These are phyloP conservation scores for Penicillium macrosclerotiorum DNA, from an alignment of 495 filamentous ascomycete species.

Conservation along the genomic window DNA sequence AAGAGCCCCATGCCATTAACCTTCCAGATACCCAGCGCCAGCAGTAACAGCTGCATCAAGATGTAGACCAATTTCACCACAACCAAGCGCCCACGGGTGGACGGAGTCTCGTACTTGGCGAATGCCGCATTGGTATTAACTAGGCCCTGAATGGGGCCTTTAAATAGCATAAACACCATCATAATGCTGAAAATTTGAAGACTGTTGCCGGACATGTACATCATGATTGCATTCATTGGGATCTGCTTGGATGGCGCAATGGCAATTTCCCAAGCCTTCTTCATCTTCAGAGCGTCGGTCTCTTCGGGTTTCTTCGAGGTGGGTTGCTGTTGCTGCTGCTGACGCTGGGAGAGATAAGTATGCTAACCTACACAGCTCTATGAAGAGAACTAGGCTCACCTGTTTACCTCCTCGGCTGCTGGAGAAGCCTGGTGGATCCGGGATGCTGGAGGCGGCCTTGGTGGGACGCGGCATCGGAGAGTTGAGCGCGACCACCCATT, in stretches of 20 bases:
- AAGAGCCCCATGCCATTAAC: slow-evolving; percentile 94
- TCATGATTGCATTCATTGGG: slow-evolving; percentile 98
- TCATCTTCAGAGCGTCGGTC: slow-evolving; percentile 92
- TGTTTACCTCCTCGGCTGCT: slow-evolving; percentile 47
- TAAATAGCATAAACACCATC: slow-evolving; percentile 99
- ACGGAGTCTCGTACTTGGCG: slow-evolving; percentile 80
- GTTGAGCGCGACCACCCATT: slow-evolving; percentile 80
- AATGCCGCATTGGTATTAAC: slow-evolving; percentile 77
- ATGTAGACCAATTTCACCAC: slow-evolving; percentile 85
- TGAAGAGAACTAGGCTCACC: slow-evolving; percentile 20
- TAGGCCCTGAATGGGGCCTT: slow-evolving; percentile 86
- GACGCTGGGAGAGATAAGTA: slow-evolving; percentile 13
- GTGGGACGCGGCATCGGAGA: slow-evolving; percentile 58
- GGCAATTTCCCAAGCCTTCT: slow-evolving; percentile 98
- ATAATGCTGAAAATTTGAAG: slow-evolving; percentile 99
- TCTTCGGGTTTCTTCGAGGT: slow-evolving; percentile 57
- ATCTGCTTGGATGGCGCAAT: slow-evolving; percentile 90
- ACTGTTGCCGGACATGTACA: slow-evolving; percentile 99
- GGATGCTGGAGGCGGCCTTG: slow-evolving; percentile 60
- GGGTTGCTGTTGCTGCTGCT: slow-evolving; percentile 41
- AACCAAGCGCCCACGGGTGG: slow-evolving; percentile 66
- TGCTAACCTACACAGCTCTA: no score
- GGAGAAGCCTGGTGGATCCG: slow-evolving; percentile 86
- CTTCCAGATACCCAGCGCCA: slow-evolving; percentile 93
- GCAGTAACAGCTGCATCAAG: slow-evolving; percentile 74